Conservation (phyloP, 768 basidiomycete species). For the Amanita pallidorosea region DNA sequence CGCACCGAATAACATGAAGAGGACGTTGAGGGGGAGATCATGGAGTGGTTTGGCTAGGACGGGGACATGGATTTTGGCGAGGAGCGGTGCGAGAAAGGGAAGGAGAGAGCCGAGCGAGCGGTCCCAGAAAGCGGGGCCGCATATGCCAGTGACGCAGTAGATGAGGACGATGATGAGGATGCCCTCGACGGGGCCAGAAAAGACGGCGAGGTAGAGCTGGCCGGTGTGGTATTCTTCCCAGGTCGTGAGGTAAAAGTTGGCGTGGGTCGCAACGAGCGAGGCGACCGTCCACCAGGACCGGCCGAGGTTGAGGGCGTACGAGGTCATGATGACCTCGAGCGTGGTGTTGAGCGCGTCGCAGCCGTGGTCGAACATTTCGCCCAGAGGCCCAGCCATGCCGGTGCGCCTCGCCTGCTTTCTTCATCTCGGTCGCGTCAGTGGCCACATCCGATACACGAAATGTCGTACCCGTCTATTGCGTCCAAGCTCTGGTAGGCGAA, state of each 20-base stretch:
- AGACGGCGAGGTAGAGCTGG: slow-evolving; percentile 81
- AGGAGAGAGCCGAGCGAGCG: slow-evolving; percentile 50
- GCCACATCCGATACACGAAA: slow-evolving; percentile 2
- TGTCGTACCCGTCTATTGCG: slow-evolving; percentile 74
- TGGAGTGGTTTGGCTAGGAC: slow-evolving; percentile 30
- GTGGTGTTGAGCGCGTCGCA: slow-evolving; percentile 95
- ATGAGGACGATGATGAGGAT: slow-evolving; percentile 78
- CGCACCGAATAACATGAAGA: slow-evolving; percentile 76
- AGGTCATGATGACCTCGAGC: slow-evolving; percentile 75
- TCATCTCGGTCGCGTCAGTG: slow-evolving; percentile 3
- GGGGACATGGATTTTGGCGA: slow-evolving; percentile 16
- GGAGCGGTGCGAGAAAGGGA: slow-evolving; percentile 37
- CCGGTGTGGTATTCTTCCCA: slow-evolving; percentile 90
- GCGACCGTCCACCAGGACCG: slow-evolving; percentile 97
- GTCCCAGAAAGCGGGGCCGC: slow-evolving; percentile 77
- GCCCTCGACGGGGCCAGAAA: slow-evolving; percentile 95
- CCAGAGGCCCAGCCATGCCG: slow-evolving; percentile 95
- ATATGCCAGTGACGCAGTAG: slow-evolving; percentile 69
- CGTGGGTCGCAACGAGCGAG: slow-evolving; percentile 65
- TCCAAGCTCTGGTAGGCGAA: slow-evolving; percentile 90
- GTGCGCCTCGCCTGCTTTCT: slow-evolving; percentile 95
- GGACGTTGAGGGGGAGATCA: slow-evolving; percentile 71
- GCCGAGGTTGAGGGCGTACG: slow-evolving; percentile 82
- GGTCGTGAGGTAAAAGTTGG: slow-evolving; percentile 75
- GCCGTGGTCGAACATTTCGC: slow-evolving; percentile 99